Base-by-base conservation (phyloP, 208 protist genomes). In the Porcisia deanei region DNA sequence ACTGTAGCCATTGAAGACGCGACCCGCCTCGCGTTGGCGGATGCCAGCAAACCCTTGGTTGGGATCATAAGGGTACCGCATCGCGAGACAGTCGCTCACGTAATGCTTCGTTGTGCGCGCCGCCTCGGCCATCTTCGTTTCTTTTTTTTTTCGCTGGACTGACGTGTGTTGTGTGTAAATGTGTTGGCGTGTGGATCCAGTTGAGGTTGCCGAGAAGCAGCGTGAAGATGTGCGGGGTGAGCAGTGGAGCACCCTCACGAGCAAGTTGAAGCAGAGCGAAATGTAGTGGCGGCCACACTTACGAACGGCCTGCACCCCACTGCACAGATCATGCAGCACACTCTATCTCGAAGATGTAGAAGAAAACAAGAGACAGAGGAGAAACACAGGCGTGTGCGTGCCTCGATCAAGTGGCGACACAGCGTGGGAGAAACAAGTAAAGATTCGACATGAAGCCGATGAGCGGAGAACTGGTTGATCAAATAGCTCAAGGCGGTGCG, bases 81-180 rank as follows among this genome's bases (percentile, higher is more conserved):
- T 86, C 74, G 83, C 83, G n/a, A 96, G 81, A 61, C 88, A 91
- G 75, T 97, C 94, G 63, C 91, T 96, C 57, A 97, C 94, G 81
- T 97, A 94, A 75, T 96, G 90, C 64, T 72, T 80, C 47, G 93
- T 90, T 5, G 78, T 88, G 2, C 87, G 84, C 14, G 88, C 91
- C 0, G 86, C 90, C 30, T 93, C 90, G 10, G 88, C 83, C 89
- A 93, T 97, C 3, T 54, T 63, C 20, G 7, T 30, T 54, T 63
- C 20, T 16, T 30, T 54, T 25, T 16, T 1, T 20, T 45, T 45
- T 30, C 3, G 54, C 30, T 30, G 10, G 52, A 5, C 14, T 34
- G 47, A 12, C 47, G 47, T 5, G 47, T 52, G 47, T 5, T 5
- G 47, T 52, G 47, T 5, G 47, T 52, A 52, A 52, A 59, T 34